Percentiles rank a stretch among this genome's conserved stretches.
Conservation (phyloP, 2,329 filamentous ascomycete genomes). For the Xylaria sp. region DNA sequence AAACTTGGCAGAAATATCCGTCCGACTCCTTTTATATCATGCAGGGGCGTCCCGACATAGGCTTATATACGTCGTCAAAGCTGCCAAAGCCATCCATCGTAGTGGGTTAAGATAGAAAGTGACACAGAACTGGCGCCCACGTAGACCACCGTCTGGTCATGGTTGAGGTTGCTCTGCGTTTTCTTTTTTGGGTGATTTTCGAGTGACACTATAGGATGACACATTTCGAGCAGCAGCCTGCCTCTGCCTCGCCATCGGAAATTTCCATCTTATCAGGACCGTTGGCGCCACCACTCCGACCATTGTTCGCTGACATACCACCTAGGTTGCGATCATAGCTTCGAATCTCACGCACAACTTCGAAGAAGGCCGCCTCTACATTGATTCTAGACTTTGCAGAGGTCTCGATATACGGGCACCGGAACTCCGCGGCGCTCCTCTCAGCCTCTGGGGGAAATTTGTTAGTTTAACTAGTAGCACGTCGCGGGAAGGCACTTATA, state of each 20-base stretch:
- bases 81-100: conserved; percentile 44
- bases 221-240: conserved; percentile 87
- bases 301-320: conserved; percentile 79
- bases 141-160: conserved; percentile 38
- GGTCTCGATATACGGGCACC: conserved; percentile 99
- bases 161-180: conserved; percentile 33
- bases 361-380: conserved; percentile 98
- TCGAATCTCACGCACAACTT: conserved; percentile 96
- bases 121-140: conserved; percentile 37
- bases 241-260: conserved; percentile 72
- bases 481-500: conserved; percentile 30
- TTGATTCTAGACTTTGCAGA: conserved; percentile 98
- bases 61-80: conserved; percentile 46
- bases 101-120: conserved; percentile 41
- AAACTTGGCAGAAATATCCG: conserved; percentile 45
- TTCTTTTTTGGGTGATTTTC: conserved; percentile 12
- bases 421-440: conserved; percentile 70
- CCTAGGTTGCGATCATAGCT: conserved; percentile 99
- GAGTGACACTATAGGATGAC: conserved; percentile 76
- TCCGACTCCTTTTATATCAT: conserved; percentile 49
- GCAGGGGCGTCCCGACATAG: conserved; percentile 48
- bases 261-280: conserved; percentile 82
- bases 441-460: conserved; percentile 72
- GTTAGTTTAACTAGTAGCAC: conserved; percentile 32
- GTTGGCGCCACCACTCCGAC: conserved; percentile 70